Percentiles rank a stretch among this genome's conserved stretches.
phyloP scores from a whole-genome alignment of 2,329 filamentous ascomycete species.

The Dactylellina leptospora region DNA sequence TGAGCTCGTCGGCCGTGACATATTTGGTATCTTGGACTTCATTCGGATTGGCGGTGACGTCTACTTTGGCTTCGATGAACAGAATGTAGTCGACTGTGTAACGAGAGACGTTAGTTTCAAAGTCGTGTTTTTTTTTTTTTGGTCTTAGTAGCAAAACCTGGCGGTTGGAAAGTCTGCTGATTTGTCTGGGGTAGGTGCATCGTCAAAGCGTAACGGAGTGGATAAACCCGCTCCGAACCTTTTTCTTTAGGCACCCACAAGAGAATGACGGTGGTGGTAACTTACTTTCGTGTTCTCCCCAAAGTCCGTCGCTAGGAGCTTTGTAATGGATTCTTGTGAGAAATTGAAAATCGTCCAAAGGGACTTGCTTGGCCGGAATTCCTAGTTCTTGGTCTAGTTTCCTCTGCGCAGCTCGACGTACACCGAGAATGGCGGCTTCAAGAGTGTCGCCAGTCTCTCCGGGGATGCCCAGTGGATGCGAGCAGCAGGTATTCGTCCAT shows the following conservation, averaged over 20 bases:
- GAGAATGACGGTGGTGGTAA: conserved; percentile 50
- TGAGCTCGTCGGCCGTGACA: conserved; percentile 82
- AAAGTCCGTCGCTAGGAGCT: conserved; percentile 94
- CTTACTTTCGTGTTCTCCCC: conserved; percentile 98
- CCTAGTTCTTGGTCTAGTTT: conserved; percentile 96
- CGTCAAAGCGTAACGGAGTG: conserved; percentile 11
- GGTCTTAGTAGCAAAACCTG: neutral
- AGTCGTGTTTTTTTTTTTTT: conserved; percentile 6
- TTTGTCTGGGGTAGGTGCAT: conserved; percentile 51
- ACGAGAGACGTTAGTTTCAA: conserved; percentile 67
- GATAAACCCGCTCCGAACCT: conserved; percentile 33
- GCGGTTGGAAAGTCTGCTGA: conserved; percentile 14
- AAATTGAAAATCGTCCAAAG: conserved; percentile 89
- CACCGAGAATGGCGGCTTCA: conserved; percentile 80
- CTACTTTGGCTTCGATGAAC: conserved; percentile 94
- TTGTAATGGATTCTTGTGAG: conserved; percentile 98
- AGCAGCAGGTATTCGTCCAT: conserved; percentile 99
- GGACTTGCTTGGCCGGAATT: conserved; percentile 87
- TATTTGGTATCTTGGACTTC: conserved; percentile 88
- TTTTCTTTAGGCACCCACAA: neutral
- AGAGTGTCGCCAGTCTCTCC: conserved; percentile 88
- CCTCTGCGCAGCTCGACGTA: conserved; percentile 88
- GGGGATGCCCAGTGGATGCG: conserved; percentile 89
- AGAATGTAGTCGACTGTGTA: conserved; percentile 91
- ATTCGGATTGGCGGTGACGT: conserved; percentile 82